Conservation (phyloP, 768 basidiomycete species). For the Hortiboletus campestris region DNA sequence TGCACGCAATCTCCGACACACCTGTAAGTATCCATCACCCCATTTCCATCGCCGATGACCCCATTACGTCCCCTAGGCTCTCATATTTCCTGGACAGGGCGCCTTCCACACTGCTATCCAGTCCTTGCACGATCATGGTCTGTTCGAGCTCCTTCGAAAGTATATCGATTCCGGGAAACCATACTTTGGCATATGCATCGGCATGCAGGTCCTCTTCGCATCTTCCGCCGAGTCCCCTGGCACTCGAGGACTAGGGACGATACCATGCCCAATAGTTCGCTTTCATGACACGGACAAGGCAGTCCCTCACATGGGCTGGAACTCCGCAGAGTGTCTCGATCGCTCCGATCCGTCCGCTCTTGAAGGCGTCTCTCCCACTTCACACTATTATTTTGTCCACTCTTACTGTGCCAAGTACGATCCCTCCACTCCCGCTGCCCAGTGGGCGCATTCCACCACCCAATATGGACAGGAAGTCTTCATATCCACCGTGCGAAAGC, state of each 20-base stretch:
- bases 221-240: slow-evolving; percentile 77
- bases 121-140: slow-evolving; percentile 67
- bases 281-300: slow-evolving; percentile 76
- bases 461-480: slow-evolving; percentile 95
- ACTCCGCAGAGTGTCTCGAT: slow-evolving; percentile 62
- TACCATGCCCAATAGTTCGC: slow-evolving; percentile 75
- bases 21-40: slow-evolving; percentile 61
- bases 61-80: slow-evolving; percentile 52
- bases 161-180: slow-evolving; percentile 89
- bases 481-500: slow-evolving; percentile 76
- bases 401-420: slow-evolving; percentile 86
- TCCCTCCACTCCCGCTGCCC: slow-evolving; percentile 53
- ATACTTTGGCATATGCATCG: slow-evolving; percentile 98
- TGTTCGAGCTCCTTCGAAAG: slow-evolving; percentile 73
- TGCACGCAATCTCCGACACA: slow-evolving; percentile 14
- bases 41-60: slow-evolving; percentile 8
- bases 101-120: slow-evolving; percentile 86
- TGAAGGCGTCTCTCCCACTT: slow-evolving; percentile 48
- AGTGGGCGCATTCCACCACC: slow-evolving; percentile 84
- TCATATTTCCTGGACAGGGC: slow-evolving; percentile 97
- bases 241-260: slow-evolving; percentile 72
- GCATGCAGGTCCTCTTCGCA: slow-evolving; percentile 93
- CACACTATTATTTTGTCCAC: slow-evolving; percentile 96
- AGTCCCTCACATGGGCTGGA: slow-evolving; percentile 99
- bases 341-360: slow-evolving; percentile 37